Evolutionary conservation across 257 asterid genomes (phyloP), one percentile per base, ranked within the genome.

Genomic region (Plantago elongata): DNA sequence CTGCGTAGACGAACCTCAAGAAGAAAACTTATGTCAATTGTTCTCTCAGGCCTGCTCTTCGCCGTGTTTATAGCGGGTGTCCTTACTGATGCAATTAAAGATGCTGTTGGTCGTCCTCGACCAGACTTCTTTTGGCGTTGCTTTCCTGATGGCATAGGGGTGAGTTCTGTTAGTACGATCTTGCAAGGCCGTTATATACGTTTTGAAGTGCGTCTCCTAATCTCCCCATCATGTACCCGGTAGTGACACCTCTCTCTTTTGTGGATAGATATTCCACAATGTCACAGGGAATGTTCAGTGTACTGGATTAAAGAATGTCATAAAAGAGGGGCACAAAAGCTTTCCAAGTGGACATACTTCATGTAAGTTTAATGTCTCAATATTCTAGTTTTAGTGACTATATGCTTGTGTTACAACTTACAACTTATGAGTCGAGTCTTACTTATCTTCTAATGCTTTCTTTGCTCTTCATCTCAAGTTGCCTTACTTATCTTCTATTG

Each of bases 321-420:
- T 91, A 52, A 88, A 77, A 77, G 95, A 91, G 83, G 98, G 98
- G 64, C 96, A 86, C 62, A 91, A 91, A 79, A 91, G 97, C 74
- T 91, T 91, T 66, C 95, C 98, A 38, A 91, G 96, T 37, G 98
- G 97, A 47, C 98, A 91, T 74, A 88, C 96, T 54, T 88, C 98
- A 57, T 81, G 98, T 91, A 75, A 79, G 95, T 80, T 54, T 63
- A 63, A 45, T 54, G 67, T 65, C 56, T 67, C 47, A 14, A 8
- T 50, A 43, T 49, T 56, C 54, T 42, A 17, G 11, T 45, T 65
- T 22, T 22, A 22, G 27, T 22, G 27, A 22, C 27, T 22, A 1
- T 22, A 12, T 42, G 18, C 44, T 18, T 48, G 60, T 54, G 61
- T 50, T 54, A 55, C 61, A 45, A 50, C 40, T 44, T n/a, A n/a